A percentile compares a stretch with the other conserved stretches of the same genome.
These are phyloP conservation scores for Calonectria montana DNA, from an alignment of 2,329 filamentous ascomycete species.

Conservation along the genomic window DNA sequence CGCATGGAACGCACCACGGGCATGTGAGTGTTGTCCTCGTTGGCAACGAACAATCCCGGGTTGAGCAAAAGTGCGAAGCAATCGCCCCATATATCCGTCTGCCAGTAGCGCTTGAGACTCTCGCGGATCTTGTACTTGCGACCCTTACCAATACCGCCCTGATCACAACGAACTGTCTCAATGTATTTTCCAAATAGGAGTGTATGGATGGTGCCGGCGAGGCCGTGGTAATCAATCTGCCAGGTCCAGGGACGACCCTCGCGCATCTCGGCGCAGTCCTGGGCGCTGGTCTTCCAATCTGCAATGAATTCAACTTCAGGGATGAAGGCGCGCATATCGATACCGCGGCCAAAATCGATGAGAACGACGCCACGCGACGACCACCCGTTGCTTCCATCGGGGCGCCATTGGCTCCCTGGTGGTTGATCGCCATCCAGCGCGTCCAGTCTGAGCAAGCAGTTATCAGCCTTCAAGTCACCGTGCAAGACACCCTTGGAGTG, in stretches of 20 bases:
- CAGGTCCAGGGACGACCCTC: constrained; percentile 96
- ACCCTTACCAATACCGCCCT: constrained; percentile 65
- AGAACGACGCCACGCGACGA: constrained; percentile 80
- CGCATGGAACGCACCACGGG: constrained; percentile 80
- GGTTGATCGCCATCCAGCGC: constrained; percentile 51
- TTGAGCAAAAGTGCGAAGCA: constrained; percentile 90
- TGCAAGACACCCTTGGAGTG: constrained; percentile 85
- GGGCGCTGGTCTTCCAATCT: constrained; percentile 89
- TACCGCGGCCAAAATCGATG: constrained; percentile 94
- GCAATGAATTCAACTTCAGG: constrained; percentile 85
- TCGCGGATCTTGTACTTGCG: constrained; percentile 86
- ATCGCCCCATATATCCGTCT: constrained; percentile 87
- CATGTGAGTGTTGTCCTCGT: constrained; percentile 74
- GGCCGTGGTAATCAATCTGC: constrained; percentile 95
- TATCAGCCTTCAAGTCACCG: constrained; percentile 95
- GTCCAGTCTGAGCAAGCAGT: constrained; percentile 89
- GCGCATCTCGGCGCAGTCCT: constrained; percentile 95
- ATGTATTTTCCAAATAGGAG: constrained; percentile 97
- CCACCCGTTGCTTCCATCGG: constrained; percentile 84
- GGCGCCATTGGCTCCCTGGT: constrained; percentile 74
- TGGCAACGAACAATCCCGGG: constrained; percentile 73
- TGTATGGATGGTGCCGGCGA: constrained; percentile 88
- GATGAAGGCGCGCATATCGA: constrained; percentile 90
- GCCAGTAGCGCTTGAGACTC: constrained; percentile 94
- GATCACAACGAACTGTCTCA: constrained; percentile 74